Conservation (phyloP, 169 alveolate genomes). For the Plasmodium ovale region DNA sequence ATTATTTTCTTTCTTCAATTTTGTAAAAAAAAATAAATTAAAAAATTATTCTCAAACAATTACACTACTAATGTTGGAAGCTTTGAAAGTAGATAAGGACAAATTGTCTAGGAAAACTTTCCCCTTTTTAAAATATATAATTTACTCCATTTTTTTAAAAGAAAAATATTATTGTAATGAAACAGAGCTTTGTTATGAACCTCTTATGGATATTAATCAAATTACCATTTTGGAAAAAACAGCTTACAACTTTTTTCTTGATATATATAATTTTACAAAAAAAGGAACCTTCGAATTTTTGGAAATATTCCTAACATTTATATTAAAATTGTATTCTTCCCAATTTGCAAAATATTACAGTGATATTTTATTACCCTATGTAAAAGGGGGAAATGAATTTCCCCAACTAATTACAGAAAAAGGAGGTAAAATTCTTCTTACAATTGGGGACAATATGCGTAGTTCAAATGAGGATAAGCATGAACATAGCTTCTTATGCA, state of each 20-base stretch:
- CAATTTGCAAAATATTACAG: constrained; percentile 21
- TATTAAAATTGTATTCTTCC: constrained; percentile 50
- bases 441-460: background rate
- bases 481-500: background rate
- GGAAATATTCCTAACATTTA: constrained; percentile 52
- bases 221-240: constrained; percentile 22
- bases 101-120: constrained; percentile 48
- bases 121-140: constrained; percentile 69
- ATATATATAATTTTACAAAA: constrained; percentile 69
- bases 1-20: constrained; percentile 40
- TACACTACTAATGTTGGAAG: constrained; percentile 49
- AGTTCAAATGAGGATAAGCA: background rate
- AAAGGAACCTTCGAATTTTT: constrained; percentile 50
- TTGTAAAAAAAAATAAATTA: constrained; percentile 41
- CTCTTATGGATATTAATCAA: background rate
- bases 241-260: constrained; percentile 18
- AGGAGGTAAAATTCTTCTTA: background rate
- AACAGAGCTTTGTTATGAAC: constrained; percentile 18
- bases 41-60: constrained; percentile 62
- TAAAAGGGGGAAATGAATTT: background rate
- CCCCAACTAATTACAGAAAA: too few species aligned
- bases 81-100: constrained; percentile 61
- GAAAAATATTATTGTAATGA: constrained; percentile 66
- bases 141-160: constrained; percentile 32
- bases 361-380: constrained; percentile 3